phyloP scores from a whole-genome alignment of 2,329 filamentous ascomycete genomes.

The Claviceps pazoutovae region DNA sequence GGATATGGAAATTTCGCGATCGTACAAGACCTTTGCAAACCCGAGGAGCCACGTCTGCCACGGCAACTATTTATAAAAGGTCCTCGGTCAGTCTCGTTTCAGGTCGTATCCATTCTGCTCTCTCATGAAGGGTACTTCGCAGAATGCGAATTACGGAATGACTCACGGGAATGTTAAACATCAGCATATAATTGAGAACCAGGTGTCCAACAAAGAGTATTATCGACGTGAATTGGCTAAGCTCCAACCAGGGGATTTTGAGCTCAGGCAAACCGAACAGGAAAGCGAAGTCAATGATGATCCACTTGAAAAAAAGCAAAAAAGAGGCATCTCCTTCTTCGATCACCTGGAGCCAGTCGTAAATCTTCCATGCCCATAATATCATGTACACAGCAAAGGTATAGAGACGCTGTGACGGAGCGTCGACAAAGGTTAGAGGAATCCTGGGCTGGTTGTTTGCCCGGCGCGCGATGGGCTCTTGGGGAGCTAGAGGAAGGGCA shows the following conservation, averaged over 20 bases:
- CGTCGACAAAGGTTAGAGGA: slow-evolving; percentile 69
- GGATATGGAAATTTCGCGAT: slow-evolving; percentile 85
- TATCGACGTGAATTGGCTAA: slow-evolving; percentile 61
- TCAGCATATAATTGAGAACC: slow-evolving; percentile 67
- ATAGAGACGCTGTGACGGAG: slow-evolving; percentile 81
- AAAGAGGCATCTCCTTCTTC: slow-evolving; percentile 80
- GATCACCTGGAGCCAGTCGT: slow-evolving; percentile 67
- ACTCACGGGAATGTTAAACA: slow-evolving; percentile 76
- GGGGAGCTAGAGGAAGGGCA: slow-evolving; percentile 33
- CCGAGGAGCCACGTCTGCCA: slow-evolving; percentile 59
- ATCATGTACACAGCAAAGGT: slow-evolving; percentile 64
- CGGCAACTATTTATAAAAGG: slow-evolving; percentile 42
- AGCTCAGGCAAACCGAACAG: slow-evolving; percentile 77
- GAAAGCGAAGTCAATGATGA: slow-evolving; percentile 70
- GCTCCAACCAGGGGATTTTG: slow-evolving; percentile 92
- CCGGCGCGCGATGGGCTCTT: slow-evolving; percentile 18
- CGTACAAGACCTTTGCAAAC: slow-evolving; percentile 70
- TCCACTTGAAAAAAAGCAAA: slow-evolving; percentile 88
- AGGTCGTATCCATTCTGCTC: not conserved
- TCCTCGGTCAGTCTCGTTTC: not conserved
- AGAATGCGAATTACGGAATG: not conserved
- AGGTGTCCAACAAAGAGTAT: slow-evolving; percentile 59
- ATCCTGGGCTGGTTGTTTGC: slow-evolving; percentile 50
- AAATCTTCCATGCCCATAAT: slow-evolving; percentile 70
- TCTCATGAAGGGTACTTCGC: not conserved